Conservation (phyloP, 139 green algal genomes). For the Auxenochlorella pyrenoidosa region DNA sequence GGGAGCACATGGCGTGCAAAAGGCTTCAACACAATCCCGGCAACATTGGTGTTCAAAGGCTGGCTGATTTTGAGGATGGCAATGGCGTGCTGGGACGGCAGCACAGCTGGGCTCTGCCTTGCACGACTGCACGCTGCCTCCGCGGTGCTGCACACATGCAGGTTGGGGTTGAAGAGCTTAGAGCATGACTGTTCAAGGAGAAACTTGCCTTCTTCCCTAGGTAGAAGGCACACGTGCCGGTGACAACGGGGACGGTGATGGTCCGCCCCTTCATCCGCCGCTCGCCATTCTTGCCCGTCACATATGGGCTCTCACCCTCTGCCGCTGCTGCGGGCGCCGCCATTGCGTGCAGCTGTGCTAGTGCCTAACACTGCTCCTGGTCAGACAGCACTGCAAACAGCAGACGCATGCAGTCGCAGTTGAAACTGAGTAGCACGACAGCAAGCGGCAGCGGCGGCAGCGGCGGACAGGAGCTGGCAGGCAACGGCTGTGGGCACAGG, state of each 20-base stretch:
- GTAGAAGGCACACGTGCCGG: conserved; percentile 85
- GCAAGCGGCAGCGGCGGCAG: no score
- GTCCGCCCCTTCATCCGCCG: conserved; percentile 27
- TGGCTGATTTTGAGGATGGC: not conserved
- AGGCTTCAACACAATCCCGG: not conserved
- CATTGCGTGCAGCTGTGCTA: no score
- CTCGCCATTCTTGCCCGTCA: conserved; percentile 24
- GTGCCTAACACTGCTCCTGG: no score
- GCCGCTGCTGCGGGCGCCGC: not conserved
- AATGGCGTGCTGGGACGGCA: no score
- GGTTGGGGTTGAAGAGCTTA: not conserved
- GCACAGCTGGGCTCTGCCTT: no score
- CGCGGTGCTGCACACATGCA: not conserved
- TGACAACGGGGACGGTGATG: conserved; percentile 29
- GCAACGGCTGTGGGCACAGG: no score
- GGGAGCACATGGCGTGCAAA: not conserved
- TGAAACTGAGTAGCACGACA: no score
- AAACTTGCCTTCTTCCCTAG: conserved; percentile 91
- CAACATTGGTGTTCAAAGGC: not conserved
- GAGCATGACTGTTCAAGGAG: no score
- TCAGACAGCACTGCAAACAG: no score
- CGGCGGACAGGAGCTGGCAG: no score
- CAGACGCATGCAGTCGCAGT: no score
- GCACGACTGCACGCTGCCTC: no score
- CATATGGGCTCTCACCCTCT: not conserved